Percentiles rank a stretch among this genome's conserved stretches.
These are phyloP conservation scores for Lasiosphaeria hispida DNA, from an alignment of 495 filamentous ascomycete species.

Conservation along the genomic window DNA sequence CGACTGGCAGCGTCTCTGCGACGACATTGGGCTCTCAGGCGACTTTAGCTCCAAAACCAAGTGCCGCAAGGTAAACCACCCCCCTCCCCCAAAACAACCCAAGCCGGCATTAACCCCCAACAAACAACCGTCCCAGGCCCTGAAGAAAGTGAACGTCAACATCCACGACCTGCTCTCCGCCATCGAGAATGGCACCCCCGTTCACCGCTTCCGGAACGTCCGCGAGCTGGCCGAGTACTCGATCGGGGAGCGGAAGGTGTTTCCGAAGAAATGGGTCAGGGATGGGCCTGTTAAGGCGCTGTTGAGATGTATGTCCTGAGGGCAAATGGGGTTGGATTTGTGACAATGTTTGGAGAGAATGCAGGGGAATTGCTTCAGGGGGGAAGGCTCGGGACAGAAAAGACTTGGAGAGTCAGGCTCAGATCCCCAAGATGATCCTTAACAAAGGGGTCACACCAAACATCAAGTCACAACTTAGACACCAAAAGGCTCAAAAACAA, in stretches of 20 bases:
- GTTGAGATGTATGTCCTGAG: constrained; percentile 8
- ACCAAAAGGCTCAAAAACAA: not conserved
- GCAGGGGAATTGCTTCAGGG: not conserved
- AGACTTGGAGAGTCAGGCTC: too few species aligned
- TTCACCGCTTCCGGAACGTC: constrained; percentile 22
- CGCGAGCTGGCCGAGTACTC: constrained; percentile 28
- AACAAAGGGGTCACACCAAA: too few species aligned
- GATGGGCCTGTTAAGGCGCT: constrained; percentile 32
- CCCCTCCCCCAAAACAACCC: not conserved
- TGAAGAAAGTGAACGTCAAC: constrained; percentile 34
- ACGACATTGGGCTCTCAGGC: constrained; percentile 30
- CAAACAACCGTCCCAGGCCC: constrained; percentile 19
- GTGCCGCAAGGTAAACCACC: constrained; percentile 32
- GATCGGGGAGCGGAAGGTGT: constrained; percentile 10
- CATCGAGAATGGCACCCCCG: constrained; percentile 9
- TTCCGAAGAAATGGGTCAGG: constrained; percentile 19
- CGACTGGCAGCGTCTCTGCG: constrained; percentile 39
- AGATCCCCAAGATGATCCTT: too few species aligned
- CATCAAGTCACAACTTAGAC: too few species aligned
- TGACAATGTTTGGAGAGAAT: not conserved
- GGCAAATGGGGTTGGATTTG: too few species aligned
- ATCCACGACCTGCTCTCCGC: constrained; percentile 38
- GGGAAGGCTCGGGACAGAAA: not conserved
- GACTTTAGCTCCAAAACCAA: constrained; percentile 32
- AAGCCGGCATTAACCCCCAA: not conserved